Evolutionary conservation across 2,329 filamentous ascomycete species (phyloP).

Genomic region (Teratosphaeria viscida): DNA sequence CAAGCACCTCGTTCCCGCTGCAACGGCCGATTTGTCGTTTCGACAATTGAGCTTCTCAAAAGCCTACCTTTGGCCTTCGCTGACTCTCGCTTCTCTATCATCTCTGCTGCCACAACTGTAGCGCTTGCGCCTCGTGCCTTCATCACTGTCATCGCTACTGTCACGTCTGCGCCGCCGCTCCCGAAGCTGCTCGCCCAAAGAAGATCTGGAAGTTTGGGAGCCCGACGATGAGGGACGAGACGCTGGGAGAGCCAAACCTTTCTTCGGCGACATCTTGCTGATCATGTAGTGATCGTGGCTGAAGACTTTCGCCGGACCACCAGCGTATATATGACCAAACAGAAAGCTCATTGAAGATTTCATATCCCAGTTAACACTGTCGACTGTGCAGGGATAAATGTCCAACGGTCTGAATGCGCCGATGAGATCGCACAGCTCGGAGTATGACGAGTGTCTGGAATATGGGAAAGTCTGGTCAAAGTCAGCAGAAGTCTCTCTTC

Average conservation of each 20-base stretch:
- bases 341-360: conserved; percentile 54
- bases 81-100: not conserved
- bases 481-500: not conserved
- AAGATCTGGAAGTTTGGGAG: not conserved
- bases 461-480: conserved; percentile 56
- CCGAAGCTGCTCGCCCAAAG: not conserved
- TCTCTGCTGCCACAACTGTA: not conserved
- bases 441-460: conserved; percentile 79
- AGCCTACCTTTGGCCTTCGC: not conserved
- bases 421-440: conserved; percentile 64
- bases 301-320: conserved; percentile 39
- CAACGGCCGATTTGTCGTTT: no score
- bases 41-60: no score
- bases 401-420: conserved; percentile 60
- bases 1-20: no score
- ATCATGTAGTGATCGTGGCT: conserved; percentile 55
- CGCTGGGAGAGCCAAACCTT: not conserved
- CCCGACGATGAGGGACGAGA: not conserved
- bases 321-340: conserved; percentile 60
- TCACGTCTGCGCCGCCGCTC: not conserved
- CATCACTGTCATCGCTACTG: not conserved
- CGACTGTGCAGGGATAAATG: conserved; percentile 68
- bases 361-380: conserved; percentile 52
- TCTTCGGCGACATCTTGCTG: not conserved
- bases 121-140: not conserved